Evolutionary conservation across 371 early-diverging fungal genomes (phyloP), one percentile per base, ranked within the genome.

Genomic region (Mycotypha africana): DNA sequence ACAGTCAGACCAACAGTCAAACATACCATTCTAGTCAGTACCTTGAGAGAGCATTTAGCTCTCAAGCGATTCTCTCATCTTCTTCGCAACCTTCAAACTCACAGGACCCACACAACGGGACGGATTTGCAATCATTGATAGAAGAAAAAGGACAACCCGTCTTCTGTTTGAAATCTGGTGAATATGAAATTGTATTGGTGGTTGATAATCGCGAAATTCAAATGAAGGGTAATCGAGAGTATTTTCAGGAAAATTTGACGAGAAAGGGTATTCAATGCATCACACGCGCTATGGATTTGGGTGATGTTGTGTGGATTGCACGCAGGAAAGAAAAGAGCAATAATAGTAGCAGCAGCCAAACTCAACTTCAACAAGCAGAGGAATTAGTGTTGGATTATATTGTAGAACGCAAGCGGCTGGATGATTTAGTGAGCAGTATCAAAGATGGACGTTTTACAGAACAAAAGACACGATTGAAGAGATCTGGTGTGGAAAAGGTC

Each of bases 391-490:
- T 95, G 17, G 92, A 92, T 54, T 81, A 79, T 44, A 66, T 98
- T 12, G 58, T 95, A 2, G 99, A 99, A 63, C 80, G 99, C 21
- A 99, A 99, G 60, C 78, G 90, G 15, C 72, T 89, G 74, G 92
- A 92, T 47, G 99, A 99, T 67, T 65, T 99, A 38, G 79, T 89
- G 1, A 56, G 73, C 0, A 93, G 93, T 62, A 95, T 99, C 48
- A 86, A 88, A 31, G 98, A 98, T 62, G 96, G 97, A 1, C 79
- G 99, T 21, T 97, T 84, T 64, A 76, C 70, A 17, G 99, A 99
- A 54, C 99, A 99, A 75, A 98, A 98, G 77, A 82, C 82, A 47
- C 84, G 95, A 3, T 65, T 95, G 10, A 56, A 65, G 21, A 59
- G 65, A 15, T 78, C 89, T 5, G 91, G 89, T 2, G 51, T 88